Conservation (phyloP, 129 eudicot genomes). For the Ambrosia trifida region DNA sequence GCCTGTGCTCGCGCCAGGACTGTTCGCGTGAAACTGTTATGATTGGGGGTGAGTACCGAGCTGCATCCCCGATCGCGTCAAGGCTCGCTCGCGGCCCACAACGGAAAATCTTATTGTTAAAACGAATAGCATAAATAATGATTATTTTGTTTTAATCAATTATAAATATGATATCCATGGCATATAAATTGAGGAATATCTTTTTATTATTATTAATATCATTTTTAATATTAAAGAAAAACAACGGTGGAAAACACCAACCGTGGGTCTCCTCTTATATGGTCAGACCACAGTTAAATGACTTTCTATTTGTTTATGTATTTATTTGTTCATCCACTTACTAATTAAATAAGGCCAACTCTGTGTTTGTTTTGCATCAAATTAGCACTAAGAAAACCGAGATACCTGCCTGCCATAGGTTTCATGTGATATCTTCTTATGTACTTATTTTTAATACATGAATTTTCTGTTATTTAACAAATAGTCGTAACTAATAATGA, state of each 20-base stretch:
- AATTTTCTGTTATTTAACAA: neutral
- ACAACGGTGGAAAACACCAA: constrained; percentile 1
- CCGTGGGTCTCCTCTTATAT: neutral
- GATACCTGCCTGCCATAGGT: neutral
- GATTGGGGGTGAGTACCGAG: too few relatives aligned
- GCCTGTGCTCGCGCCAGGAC: too few relatives aligned
- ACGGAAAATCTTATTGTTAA: too few relatives aligned
- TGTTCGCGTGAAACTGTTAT: too few relatives aligned
- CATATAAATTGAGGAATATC: too few relatives aligned
- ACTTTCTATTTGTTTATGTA: neutral
- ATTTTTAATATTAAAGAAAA: too few relatives aligned
- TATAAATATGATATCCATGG: too few relatives aligned
- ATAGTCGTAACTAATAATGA: too few relatives aligned
- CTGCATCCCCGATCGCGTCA: too few relatives aligned
- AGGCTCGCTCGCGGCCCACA: too few relatives aligned
- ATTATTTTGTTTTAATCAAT: neutral
- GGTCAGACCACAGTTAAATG: neutral
- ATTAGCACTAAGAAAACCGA: neutral
- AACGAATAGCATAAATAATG: neutral
- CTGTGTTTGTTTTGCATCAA: neutral
- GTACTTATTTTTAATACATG: neutral
- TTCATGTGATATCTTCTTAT: neutral
- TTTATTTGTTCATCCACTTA: neutral
- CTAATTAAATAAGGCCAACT: neutral
- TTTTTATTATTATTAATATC: too few relatives aligned